These are phyloP conservation scores for Soucietia sequanensis DNA, from an alignment of 805 yeast genomes.

Conservation along the genomic window DNA sequence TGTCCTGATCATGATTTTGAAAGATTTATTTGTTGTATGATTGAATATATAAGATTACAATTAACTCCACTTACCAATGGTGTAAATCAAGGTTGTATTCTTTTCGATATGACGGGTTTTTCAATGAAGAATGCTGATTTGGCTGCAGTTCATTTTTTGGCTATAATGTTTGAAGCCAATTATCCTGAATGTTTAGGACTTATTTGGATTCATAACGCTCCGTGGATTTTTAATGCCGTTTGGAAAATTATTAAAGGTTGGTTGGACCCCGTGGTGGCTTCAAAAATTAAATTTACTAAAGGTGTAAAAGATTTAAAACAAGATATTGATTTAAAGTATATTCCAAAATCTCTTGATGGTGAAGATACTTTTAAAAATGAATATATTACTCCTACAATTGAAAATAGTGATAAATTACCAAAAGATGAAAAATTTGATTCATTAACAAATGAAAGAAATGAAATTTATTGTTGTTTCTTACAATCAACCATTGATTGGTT, in stretches of 20 bases:
- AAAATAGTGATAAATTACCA: constrained; percentile 64
- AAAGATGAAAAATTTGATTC: constrained; percentile 38
- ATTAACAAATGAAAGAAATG: constrained; percentile 48
- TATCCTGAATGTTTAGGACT: constrained; percentile 90
- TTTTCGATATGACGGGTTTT: constrained; percentile 79
- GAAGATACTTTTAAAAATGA: constrained; percentile 54
- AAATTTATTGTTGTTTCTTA: constrained; percentile 51
- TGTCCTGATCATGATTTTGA: constrained; percentile 36
- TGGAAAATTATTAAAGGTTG: constrained; percentile 90
- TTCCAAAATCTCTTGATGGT: constrained; percentile 80
- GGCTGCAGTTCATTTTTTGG: constrained; percentile 80
- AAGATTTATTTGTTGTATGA: constrained; percentile 65
- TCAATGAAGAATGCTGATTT: constrained; percentile 88
- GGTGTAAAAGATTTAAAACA: constrained; percentile 62
- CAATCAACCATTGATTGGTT: constrained; percentile 74
- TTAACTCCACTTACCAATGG: constrained; percentile 33
- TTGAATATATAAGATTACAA: constrained; percentile 71
- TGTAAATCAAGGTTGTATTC: constrained; percentile 4
- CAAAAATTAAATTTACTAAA: constrained; percentile 84
- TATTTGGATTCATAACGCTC: constrained; percentile 85
- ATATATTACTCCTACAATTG: constrained; percentile 62
- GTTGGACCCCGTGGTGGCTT: constrained; percentile 95
- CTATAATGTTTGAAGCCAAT: constrained; percentile 84
- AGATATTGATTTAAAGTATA: constrained; percentile 54
- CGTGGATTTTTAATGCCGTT: constrained; percentile 91